phyloP scores from a whole-genome alignment of 2,329 filamentous ascomycete genomes.

The Orbilia javanica region DNA sequence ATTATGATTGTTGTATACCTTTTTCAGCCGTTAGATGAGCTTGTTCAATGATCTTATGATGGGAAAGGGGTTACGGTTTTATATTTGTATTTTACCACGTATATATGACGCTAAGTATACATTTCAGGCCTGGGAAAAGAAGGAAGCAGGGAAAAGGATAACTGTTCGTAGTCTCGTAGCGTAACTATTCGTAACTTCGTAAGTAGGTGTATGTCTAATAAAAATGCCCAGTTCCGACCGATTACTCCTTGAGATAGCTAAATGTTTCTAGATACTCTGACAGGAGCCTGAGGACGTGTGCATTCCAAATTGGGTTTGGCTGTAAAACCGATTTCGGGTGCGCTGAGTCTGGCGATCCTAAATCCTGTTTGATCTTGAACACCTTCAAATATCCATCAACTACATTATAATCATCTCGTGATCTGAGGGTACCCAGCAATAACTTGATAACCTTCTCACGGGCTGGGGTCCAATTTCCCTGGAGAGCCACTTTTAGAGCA shows the following conservation, averaged over 20 bases:
- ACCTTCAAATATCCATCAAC: not conserved
- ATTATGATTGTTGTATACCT: conserved; percentile 7
- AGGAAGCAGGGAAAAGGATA: not conserved
- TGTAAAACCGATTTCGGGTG: not conserved
- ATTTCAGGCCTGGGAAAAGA: not conserved
- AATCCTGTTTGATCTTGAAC: not conserved
- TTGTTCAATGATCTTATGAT: conserved; percentile 11
- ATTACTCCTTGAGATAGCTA: not conserved
- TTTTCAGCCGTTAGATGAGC: conserved; percentile 4
- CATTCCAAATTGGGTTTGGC: not conserved
- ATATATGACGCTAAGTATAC: conserved; percentile 23
- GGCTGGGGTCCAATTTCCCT: not conserved
- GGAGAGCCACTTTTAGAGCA: conserved; percentile 7
- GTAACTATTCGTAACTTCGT: not conserved
- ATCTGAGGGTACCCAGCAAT: conserved; percentile 3
- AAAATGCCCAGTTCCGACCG: not conserved
- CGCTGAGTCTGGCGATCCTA: not conserved
- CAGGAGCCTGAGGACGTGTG: not conserved
- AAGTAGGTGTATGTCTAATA: too few relatives aligned
- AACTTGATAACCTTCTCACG: conserved; percentile 4
- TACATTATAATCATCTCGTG: not conserved
- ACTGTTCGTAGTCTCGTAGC: not conserved
- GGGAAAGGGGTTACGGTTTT: conserved; percentile 4
- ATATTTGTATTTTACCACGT: not conserved
- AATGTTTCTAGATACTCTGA: not conserved